Conservation (phyloP, 2,329 filamentous ascomycete genomes). For the Lojkania enalia region DNA sequence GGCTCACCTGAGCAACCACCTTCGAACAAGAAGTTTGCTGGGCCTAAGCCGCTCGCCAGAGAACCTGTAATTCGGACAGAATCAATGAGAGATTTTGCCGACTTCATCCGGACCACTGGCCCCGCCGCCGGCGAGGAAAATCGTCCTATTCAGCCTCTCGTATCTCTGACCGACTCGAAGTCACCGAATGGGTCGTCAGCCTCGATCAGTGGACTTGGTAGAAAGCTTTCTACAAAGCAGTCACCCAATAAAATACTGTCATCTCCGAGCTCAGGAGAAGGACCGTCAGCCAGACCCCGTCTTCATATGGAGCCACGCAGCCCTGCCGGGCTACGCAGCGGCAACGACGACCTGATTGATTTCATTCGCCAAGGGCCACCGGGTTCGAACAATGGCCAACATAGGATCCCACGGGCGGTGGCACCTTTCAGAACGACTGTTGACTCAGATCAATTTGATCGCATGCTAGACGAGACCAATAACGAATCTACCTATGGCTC, state of each 20-base stretch:
- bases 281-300: conserved; percentile 31
- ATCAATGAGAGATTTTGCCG: conserved; percentile 79
- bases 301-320: conserved; percentile 62
- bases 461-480: conserved; percentile 40
- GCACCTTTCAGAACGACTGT: conserved; percentile 84
- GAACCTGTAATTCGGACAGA: conserved; percentile 73
- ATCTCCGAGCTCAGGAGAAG: conserved; percentile 19
- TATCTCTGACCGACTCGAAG: conserved; percentile 24
- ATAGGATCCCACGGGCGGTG: conserved; percentile 77
- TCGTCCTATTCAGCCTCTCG: conserved; percentile 40
- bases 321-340: conserved; percentile 68
- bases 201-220: conserved; percentile 28
- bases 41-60: conserved; percentile 57
- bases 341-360: conserved; percentile 81
- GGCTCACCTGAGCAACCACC: conserved; percentile 25
- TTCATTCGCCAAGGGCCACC: conserved; percentile 90
- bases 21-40: conserved; percentile 28
- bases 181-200: conserved; percentile 26
- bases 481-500: conserved; percentile 41
- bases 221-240: conserved; percentile 31
- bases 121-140: conserved; percentile 46
- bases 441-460: conserved; percentile 76
- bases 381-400: conserved; percentile 58
- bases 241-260: conserved; percentile 18
- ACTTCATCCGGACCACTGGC: conserved; percentile 86